phyloP scores from a whole-genome alignment of 2,329 filamentous ascomycete species.

The Reticulascus tulasneorum region DNA sequence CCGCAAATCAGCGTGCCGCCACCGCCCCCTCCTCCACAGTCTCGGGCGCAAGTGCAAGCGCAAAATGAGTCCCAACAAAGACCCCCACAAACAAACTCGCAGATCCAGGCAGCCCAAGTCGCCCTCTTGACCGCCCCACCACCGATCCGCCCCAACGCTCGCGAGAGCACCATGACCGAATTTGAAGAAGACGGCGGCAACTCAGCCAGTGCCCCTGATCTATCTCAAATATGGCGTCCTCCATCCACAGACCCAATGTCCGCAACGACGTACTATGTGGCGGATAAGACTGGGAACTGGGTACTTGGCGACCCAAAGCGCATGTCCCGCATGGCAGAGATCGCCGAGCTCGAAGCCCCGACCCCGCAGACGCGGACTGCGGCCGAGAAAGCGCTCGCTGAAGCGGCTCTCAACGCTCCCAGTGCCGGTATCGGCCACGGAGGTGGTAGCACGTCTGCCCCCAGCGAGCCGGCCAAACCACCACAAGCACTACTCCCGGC shows the following conservation, averaged over 20 bases:
- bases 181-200: constrained; percentile 48
- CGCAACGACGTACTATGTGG: constrained; percentile 44
- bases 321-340: constrained; percentile 15
- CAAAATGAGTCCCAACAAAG: constrained; percentile 7
- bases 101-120: constrained; percentile 7
- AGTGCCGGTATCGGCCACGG: constrained; percentile 15
- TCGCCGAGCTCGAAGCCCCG: constrained; percentile 21
- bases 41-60: constrained; percentile 3
- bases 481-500: constrained; percentile 18
- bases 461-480: constrained; percentile 6
- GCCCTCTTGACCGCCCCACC: constrained; percentile 14
- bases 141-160: constrained; percentile 16
- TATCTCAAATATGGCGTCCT: constrained; percentile 46
- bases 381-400: too few relatives aligned
- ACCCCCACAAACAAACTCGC: constrained; percentile 7
- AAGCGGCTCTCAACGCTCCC: constrained; percentile 15
- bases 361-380: constrained; percentile 12
- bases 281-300: constrained; percentile 52
- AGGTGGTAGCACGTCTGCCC: constrained; percentile 8
- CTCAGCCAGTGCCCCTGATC: constrained; percentile 22
- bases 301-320: constrained; percentile 37
- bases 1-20: constrained; percentile 16
- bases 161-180: constrained; percentile 46
- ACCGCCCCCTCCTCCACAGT: constrained; percentile 4
- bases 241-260: constrained; percentile 42